Evolutionary conservation across 441 rosid genomes (phyloP).

Genomic region (Corymbia citriodora): DNA sequence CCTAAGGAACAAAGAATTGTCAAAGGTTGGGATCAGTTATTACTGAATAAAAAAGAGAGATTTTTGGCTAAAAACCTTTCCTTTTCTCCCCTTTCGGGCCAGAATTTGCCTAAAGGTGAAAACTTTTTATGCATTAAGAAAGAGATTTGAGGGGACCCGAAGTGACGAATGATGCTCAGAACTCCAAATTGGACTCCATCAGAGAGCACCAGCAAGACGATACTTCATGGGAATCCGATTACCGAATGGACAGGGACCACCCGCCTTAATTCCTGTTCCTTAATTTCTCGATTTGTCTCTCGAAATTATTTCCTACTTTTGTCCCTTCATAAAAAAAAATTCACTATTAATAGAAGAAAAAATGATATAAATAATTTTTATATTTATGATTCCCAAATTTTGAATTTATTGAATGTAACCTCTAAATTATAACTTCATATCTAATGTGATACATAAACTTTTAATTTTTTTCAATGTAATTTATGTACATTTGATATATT

Average conservation of each 20-base stretch:
- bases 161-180: neutral
- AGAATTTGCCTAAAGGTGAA: neutral
- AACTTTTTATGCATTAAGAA: neutral
- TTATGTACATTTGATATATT: rapidly evolving
- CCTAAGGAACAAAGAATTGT: neutral
- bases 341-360: neutral
- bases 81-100: neutral
- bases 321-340: neutral
- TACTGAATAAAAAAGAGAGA: neutral
- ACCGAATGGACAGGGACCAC: neutral
- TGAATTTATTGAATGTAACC: too few species aligned
- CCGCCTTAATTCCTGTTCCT: neutral
- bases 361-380: rapidly evolving
- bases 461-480: too few species aligned
- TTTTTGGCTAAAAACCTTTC: neutral
- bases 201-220: neutral
- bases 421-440: too few species aligned
- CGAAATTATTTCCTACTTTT: neutral
- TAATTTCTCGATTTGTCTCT: neutral
- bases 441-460: too few species aligned
- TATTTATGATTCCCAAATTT: too few species aligned
- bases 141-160: neutral
- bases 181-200: neutral
- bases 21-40: neutral
- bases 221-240: neutral